Evolutionary conservation across 2,329 filamentous ascomycete genomes (phyloP).

Genomic region (Sarocladium brachiariae): DNA sequence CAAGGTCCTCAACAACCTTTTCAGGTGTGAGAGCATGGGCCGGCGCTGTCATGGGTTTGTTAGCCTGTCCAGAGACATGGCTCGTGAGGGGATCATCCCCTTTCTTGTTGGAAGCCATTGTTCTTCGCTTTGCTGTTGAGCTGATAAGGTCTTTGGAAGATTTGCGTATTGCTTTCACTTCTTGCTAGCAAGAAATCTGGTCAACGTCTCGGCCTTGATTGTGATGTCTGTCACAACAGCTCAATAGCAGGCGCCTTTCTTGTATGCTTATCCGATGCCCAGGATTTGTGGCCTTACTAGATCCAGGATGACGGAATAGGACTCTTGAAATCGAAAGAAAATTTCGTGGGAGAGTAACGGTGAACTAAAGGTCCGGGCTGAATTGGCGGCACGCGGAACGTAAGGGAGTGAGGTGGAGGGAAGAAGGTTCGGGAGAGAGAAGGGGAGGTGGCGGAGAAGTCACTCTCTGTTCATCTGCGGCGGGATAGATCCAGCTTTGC

Average conservation of each 20-base stretch:
- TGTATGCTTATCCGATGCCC: background rate
- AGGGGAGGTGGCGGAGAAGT: conserved; percentile 1
- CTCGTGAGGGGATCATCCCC: conserved; percentile 18
- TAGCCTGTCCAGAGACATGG: conserved; percentile 21
- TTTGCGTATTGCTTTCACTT: background rate
- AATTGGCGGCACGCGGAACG: conserved; percentile 1
- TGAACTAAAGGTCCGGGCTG: conserved; percentile 2
- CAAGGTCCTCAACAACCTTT: conserved; percentile 46
- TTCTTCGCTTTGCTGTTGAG: conserved; percentile 11
- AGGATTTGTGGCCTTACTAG: background rate
- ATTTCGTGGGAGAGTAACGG: background rate
- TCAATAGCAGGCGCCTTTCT: background rate
- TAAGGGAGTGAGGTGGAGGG: background rate
- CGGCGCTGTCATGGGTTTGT: conserved; percentile 40
- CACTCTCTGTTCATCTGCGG: conserved; percentile 8
- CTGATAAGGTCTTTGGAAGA: background rate
- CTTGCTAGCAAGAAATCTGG: background rate
- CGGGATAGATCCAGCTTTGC: background rate
- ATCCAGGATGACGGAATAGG: background rate
- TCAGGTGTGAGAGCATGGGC: conserved; percentile 49
- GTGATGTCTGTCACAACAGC: background rate
- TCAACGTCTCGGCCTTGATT: background rate
- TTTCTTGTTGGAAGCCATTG: conserved; percentile 18
- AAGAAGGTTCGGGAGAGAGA: conserved; percentile 2
- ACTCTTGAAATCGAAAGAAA: background rate